phyloP scores from a whole-genome alignment of 169 alveolate species.

The Plasmodium yoelii region DNA sequence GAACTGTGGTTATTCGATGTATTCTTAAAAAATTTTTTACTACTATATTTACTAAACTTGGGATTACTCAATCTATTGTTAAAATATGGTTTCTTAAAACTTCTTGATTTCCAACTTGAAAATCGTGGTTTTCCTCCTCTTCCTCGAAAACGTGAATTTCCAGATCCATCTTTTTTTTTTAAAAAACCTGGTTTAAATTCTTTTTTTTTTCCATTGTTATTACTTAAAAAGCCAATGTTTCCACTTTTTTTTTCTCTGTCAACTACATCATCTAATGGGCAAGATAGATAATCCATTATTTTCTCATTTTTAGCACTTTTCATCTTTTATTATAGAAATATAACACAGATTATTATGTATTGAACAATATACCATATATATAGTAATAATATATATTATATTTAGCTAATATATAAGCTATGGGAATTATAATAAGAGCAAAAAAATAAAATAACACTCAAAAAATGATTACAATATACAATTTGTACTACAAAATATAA shows the following conservation, averaged over 20 bases:
- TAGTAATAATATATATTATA: neutral
- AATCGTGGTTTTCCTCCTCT: constrained; percentile 35
- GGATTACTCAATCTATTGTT: constrained; percentile 43
- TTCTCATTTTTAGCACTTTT: constrained; percentile 57
- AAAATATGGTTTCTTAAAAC: constrained; percentile 56
- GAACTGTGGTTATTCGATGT: constrained; percentile 25
- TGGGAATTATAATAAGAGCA: neutral
- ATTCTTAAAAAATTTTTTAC: constrained; percentile 38
- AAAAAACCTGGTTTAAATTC: constrained; percentile 39
- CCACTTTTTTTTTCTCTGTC: constrained; percentile 64
- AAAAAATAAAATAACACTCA: neutral
- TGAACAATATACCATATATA: neutral
- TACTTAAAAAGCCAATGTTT: constrained; percentile 42
- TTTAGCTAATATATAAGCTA: neutral
- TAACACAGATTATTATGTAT: neutral
- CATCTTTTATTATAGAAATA: constrained; percentile 26
- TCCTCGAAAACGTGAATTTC: constrained; percentile 65
- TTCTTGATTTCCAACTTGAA: constrained; percentile 55
- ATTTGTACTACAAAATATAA: neutral
- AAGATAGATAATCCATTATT: constrained; percentile 73
- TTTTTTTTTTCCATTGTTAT: constrained; percentile 15
- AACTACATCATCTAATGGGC: constrained; percentile 74
- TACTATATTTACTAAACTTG: constrained; percentile 19
- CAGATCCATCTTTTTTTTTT: constrained; percentile 39
- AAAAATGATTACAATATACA: neutral